Evolutionary conservation across 2,329 filamentous ascomycete species (phyloP), one percentile per base, ranked within the genome.

Genomic region (Colletotrichum salicis): DNA sequence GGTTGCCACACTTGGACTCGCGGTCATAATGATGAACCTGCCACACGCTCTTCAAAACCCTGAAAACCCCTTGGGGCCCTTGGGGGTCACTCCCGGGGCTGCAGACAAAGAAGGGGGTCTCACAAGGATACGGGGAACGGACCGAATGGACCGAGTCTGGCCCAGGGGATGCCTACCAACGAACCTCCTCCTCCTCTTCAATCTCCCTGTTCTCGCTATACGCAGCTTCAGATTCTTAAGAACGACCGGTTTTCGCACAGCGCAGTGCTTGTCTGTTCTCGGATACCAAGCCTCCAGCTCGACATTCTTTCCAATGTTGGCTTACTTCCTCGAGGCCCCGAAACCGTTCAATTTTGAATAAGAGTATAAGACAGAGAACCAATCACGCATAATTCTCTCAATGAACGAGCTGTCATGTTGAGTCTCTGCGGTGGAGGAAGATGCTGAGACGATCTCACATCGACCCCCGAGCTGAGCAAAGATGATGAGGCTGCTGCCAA

Each of bases 401-500:
- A 24, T 3, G 57, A 41, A 57, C 52, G 31, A 48, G 12, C 51
- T 35, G 29, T 33, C 35, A 57, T 22, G 2, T 19, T 15, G 13
- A 27, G n/a, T 19, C 22, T 33, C 24, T n/a, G 35, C 41, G 19
- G 7, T 22, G 6, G 52, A 45, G 22, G 35, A 45, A 65, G 48
- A 56, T 63, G 51, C 61, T 48, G 41, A 33, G 27, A 55, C 62
- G 62, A 71, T 73, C 54, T 33, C 19, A 41, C 19, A 51, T 35
- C 29, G 27, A 22, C 33, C 22, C 22, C 27, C 64, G 19, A 52
- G 19, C 22, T n/a, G 15, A 27, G 41, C 63, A 35, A 13, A 71
- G 67, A 73, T 71, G 62, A 66, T 60, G 71, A 67, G 67, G 67
- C 71, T 71, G 62, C 29, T 55, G 59, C 41, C 29, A n/a, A 45